A percentile compares a stretch with the other conserved stretches of the same genome.
Conservation (phyloP, 176 grass and related monocot species). For the Dactylis glomerata region DNA sequence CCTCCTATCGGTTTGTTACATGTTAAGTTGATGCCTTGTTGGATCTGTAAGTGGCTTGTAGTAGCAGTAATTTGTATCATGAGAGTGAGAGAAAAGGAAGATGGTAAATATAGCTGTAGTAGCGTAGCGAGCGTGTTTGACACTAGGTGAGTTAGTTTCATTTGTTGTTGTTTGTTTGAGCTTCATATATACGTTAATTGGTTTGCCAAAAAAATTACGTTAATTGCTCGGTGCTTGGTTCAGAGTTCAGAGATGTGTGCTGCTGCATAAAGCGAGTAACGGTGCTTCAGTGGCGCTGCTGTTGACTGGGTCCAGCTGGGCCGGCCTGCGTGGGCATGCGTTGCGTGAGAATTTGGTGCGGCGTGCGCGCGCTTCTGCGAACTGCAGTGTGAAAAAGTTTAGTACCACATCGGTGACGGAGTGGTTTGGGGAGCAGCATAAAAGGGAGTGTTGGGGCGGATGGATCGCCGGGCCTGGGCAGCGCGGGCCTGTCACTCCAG, state of each 20-base stretch:
- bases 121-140: not conserved
- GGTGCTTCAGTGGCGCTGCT: not conserved
- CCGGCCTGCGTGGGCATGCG: not conserved
- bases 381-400: not conserved
- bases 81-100: not conserved
- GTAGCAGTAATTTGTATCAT: not conserved
- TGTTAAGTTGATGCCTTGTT: slow-evolving; percentile 21
- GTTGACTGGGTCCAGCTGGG: not conserved
- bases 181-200: not conserved
- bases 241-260: not conserved
- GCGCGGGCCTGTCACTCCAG: not conserved
- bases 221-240: not conserved
- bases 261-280: not conserved
- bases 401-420: not conserved
- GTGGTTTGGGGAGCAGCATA: not conserved
- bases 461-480: not conserved
- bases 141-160: not conserved
- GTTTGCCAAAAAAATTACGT: no score
- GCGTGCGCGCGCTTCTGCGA: not conserved
- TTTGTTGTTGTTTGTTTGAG: not conserved
- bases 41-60: not conserved
- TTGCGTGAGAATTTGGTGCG: no score
- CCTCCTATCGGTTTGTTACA: slow-evolving; percentile 32
- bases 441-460: not conserved
- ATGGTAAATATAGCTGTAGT: slow-evolving; percentile 30